Base-by-base conservation (phyloP, 352 stramenopile species). In the Globisporangium mamillatum region DNA sequence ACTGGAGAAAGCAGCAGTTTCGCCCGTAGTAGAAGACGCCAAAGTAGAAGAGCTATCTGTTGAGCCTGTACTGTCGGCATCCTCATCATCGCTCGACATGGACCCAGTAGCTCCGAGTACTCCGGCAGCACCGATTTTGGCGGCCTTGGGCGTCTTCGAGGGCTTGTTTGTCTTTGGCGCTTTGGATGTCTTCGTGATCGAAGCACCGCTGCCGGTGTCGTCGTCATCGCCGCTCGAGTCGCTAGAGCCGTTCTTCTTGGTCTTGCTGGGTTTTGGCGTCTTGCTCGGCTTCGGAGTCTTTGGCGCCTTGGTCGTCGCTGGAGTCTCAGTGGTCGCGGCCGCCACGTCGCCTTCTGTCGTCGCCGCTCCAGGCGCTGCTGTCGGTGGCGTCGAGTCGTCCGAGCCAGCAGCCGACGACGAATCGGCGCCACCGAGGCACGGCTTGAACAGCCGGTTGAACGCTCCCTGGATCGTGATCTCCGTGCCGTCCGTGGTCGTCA, bases 201-300 rank as follows among this genome's bases (percentile, higher is more conserved):
- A 20, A 14, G 52, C 14, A 16, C 0, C 10, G 1, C 18, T 52
- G 22, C 8, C 38, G 20, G 57, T 1, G 34, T 34, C 22, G 38
- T 46, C 38, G 20, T 60, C 54, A 10, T 22, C 54, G 20, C 14
- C 54, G 5, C 54, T 44, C 24, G 22, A 34, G 22, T 20, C 27
- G 10, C 22, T 27, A 22, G 54, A 60, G 12, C n/a, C 53, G 25
- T 36, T n/a, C 53, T 58, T 58, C 25, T 29, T 58, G 20, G 53
- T 29, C 16, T 60, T 60, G 54, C 25, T 60, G 24, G 54, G 24
- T 7, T 41, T 36, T 3, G 54, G 25, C 3, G 57, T 62, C 57
- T 62, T 62, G 5, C 18, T 25, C 20, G 57, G 16, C 57, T 62
- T 62, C 20, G 57, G 29, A 18, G 56, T 61, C 29, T 61, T 61